Conservation (phyloP, 345 rosid genomes). For the Eucalyptus pauciflora region DNA sequence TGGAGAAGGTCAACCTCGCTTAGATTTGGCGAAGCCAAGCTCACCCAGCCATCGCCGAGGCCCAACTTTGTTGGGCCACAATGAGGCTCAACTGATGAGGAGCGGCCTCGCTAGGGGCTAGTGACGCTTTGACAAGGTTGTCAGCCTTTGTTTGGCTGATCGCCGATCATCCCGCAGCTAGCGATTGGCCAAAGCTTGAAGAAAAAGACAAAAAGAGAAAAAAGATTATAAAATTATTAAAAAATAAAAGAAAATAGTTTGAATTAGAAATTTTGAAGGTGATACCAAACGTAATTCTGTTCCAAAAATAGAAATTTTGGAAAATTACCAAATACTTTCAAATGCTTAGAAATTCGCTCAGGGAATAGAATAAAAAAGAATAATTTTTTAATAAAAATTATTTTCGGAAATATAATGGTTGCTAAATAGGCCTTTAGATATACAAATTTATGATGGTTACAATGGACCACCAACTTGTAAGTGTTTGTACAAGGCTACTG, state of each 20-base stretch:
- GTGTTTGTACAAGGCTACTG: not conserved
- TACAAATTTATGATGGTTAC: not conserved
- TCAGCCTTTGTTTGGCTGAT: fast-evolving
- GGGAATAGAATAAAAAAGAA: fast-evolving
- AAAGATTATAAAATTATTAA: no score
- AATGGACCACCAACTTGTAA: not conserved
- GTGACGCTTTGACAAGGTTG: fast-evolving
- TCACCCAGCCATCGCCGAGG: fast-evolving
- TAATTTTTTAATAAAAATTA: no score
- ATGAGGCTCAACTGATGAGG: fast-evolving
- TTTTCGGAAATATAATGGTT: fast-evolving
- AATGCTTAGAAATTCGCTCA: fast-evolving
- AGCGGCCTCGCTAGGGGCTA: fast-evolving
- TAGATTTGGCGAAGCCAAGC: no score
- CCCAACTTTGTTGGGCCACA: no score
- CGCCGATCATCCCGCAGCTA: fast-evolving
- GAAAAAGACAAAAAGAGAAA: no score
- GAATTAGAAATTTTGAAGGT: no score
- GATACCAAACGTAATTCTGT: fast-evolving
- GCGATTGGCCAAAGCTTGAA: fast-evolving
- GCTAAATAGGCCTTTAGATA: fast-evolving
- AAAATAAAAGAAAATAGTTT: no score
- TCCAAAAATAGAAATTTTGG: fast-evolving
- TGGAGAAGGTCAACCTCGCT: fast-evolving
- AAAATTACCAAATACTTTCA: no score